phyloP scores from a whole-genome alignment of 2,329 filamentous ascomycete genomes.

The Phialophora chinensis region DNA sequence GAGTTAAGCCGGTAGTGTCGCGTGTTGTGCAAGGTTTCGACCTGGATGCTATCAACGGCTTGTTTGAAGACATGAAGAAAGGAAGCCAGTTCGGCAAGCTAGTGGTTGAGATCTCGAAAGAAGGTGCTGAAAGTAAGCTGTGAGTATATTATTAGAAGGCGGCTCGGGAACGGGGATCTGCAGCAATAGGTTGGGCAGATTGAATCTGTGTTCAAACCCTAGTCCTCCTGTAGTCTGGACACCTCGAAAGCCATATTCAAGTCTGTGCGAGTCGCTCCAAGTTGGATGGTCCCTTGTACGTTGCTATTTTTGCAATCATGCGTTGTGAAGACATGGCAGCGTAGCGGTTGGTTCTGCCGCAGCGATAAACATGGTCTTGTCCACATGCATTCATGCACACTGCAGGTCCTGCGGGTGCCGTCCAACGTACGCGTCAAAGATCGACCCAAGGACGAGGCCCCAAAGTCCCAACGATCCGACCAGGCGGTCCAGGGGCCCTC shows the following conservation, averaged over 20 bases:
- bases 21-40: slow-evolving; percentile 74
- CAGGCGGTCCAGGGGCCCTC: slow-evolving; percentile 7
- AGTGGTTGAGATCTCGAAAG: slow-evolving; percentile 71
- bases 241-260: not conserved
- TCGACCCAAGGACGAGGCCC: slow-evolving; percentile 14
- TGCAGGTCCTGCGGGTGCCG: slow-evolving; percentile 15
- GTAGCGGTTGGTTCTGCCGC: not conserved
- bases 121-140: slow-evolving; percentile 47
- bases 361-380: not conserved
- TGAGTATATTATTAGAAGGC: slow-evolving; percentile 37
- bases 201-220: not conserved
- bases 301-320: slow-evolving; percentile 18
- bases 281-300: not conserved
- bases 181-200: not conserved
- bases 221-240: not conserved
- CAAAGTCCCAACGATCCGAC: slow-evolving; percentile 9
- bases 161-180: not conserved
- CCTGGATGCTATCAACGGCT: slow-evolving; percentile 74
- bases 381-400: not conserved
- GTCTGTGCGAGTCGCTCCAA: not conserved
- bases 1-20: slow-evolving; percentile 79
- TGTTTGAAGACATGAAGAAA: slow-evolving; percentile 88
- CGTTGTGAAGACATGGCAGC: not conserved
- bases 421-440: not conserved
- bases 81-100: slow-evolving; percentile 91